Evolutionary conservation across 805 yeast species (phyloP).

Genomic region (Saccharomycodes ludwigii): DNA sequence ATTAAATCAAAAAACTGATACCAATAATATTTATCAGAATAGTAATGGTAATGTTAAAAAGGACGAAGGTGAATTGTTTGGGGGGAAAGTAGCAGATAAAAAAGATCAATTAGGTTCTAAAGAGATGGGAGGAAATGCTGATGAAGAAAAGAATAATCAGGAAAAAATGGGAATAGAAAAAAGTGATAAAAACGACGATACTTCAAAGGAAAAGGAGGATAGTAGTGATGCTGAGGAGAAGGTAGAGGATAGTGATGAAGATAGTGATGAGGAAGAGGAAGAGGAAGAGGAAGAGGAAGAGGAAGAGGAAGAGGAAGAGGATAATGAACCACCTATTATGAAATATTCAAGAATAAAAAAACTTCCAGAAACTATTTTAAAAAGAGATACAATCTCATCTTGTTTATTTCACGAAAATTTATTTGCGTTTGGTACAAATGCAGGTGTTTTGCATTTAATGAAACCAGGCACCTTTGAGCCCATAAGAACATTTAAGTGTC

Average conservation of each 20-base stretch:
- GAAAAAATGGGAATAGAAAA: conserved; percentile 8
- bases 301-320: conserved; percentile 32
- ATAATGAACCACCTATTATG: conserved; percentile 55
- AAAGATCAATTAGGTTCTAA: too few species aligned
- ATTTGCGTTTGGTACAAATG: conserved; percentile 78
- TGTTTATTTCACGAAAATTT: conserved; percentile 46
- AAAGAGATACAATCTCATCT: conserved; percentile 67
- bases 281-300: conserved; percentile 22
- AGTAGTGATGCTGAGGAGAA: conserved; percentile 2
- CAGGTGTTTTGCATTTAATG: conserved; percentile 67
- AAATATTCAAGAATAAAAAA: conserved; percentile 60
- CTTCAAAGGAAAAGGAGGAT: conserved; percentile 4
- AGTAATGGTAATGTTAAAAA: too few species aligned
- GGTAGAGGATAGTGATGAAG: conserved; percentile 14
- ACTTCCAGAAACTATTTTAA: conserved; percentile 60
- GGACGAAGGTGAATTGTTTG: too few species aligned
- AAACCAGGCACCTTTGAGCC: conserved; percentile 40
- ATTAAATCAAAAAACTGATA: too few species aligned
- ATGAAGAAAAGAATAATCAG: conserved; percentile 11
- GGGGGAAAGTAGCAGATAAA: too few species aligned
- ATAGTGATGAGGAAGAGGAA: conserved; percentile 14
- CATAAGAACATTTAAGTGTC: conserved; percentile 68
- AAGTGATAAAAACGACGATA: too few species aligned
- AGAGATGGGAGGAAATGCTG: conserved; percentile 9
- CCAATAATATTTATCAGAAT: too few species aligned